A percentile compares a stretch with the other conserved stretches of the same genome.
Conservation (phyloP, 164 flowering plant species). For the Aristolochia californica region DNA sequence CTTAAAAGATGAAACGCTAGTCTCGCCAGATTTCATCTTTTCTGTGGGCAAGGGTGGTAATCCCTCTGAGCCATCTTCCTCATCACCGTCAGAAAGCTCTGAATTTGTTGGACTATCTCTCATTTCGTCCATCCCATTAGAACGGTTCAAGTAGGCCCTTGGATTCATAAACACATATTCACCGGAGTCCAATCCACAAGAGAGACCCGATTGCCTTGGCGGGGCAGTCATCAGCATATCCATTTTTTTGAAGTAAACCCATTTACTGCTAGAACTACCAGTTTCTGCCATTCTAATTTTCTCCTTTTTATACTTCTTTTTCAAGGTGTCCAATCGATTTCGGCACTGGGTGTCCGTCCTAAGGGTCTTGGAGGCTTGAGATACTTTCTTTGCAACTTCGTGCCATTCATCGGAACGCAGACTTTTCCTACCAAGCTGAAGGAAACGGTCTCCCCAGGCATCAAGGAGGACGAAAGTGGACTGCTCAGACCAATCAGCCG, state of each 20-base stretch:
- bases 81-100: slow-evolving; percentile 31
- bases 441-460: slow-evolving; percentile 79
- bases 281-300: slow-evolving; percentile 30
- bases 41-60: slow-evolving; percentile 44
- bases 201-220: slow-evolving; percentile 34
- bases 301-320: slow-evolving; percentile 83
- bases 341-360: slow-evolving; percentile 59
- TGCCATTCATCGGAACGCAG: slow-evolving; percentile 78
- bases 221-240: slow-evolving; percentile 39
- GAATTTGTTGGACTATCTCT: slow-evolving; percentile 76
- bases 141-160: slow-evolving; percentile 50
- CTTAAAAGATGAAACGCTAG: slow-evolving; percentile 28
- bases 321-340: slow-evolving; percentile 55
- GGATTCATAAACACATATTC: slow-evolving; percentile 83
- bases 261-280: slow-evolving; percentile 33
- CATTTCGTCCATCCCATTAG: slow-evolving; percentile 85
- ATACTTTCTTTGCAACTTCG: slow-evolving; percentile 73
- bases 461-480: slow-evolving; percentile 50
- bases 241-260: slow-evolving; percentile 80
- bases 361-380: slow-evolving; percentile 29
- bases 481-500: slow-evolving; percentile 59
- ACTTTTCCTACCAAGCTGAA: slow-evolving; percentile 76
- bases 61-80: slow-evolving; percentile 42
- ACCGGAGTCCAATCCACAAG: slow-evolving; percentile 91
- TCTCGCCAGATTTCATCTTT: slow-evolving; percentile 8